Conservation (phyloP, 768 basidiomycete genomes). For the Rhizopogon rudus region DNA sequence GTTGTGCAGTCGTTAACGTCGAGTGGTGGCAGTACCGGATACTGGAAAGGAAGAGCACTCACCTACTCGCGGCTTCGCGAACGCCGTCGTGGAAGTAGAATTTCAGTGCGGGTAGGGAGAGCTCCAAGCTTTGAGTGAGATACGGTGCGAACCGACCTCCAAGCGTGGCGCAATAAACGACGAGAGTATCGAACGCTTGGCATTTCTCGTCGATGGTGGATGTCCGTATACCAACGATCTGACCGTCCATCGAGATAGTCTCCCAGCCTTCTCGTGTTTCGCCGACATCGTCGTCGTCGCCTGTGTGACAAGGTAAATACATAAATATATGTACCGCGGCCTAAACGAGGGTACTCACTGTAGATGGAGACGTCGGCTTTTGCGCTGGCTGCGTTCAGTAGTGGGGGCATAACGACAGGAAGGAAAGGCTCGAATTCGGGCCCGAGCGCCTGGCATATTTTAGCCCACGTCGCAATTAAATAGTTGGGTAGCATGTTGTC, state of each 20-base stretch:
- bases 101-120: slow-evolving; percentile 62
- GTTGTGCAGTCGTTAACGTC: neutral
- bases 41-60: slow-evolving; percentile 18
- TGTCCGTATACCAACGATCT: slow-evolving; percentile 72
- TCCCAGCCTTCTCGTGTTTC: slow-evolving; percentile 75
- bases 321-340: neutral
- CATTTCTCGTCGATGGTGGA: slow-evolving; percentile 84
- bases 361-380: slow-evolving; percentile 77
- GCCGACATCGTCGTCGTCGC: slow-evolving; percentile 49
- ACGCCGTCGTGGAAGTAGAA: slow-evolving; percentile 88
- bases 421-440: slow-evolving; percentile 85
- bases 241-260: slow-evolving; percentile 72
- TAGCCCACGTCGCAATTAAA: slow-evolving; percentile 85
- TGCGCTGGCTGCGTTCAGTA: slow-evolving; percentile 71
- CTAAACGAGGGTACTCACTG: slow-evolving; percentile 34
- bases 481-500: slow-evolving; percentile 74
- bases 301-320: slow-evolving; percentile 18
- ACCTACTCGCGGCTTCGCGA: slow-evolving; percentile 73
- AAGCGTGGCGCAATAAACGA: slow-evolving; percentile 72
- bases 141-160: slow-evolving; percentile 67
- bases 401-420: slow-evolving; percentile 75
- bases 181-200: slow-evolving; percentile 82
- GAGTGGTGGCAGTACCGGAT: neutral
- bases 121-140: slow-evolving; percentile 63
- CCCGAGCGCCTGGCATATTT: slow-evolving; percentile 81